Percentiles rank a stretch among this genome's conserved stretches.
Conservation (phyloP, 2,329 filamentous ascomycete genomes). For the Septoria linicola region DNA sequence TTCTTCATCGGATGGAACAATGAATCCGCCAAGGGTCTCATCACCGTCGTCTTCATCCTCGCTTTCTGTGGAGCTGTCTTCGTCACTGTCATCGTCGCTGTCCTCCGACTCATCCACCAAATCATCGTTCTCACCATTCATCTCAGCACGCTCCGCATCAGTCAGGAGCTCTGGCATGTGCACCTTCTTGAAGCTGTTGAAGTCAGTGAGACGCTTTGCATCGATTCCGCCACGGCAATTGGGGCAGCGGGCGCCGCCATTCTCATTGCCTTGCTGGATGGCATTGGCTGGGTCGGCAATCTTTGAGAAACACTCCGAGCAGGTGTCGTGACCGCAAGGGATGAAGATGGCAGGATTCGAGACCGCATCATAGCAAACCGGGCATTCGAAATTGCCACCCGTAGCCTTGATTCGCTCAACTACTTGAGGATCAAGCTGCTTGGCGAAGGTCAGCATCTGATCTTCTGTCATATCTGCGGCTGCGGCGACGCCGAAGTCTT, state of each 20-base stretch:
- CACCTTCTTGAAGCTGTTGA: conserved; percentile 69
- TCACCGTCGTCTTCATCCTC: conserved; percentile 38
- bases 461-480: conserved; percentile 51
- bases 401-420: conserved; percentile 63
- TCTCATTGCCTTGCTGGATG: conserved; percentile 62
- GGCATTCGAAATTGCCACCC: conserved; percentile 68
- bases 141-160: conserved; percentile 35
- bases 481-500: conserved; percentile 60
- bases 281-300: conserved; percentile 62
- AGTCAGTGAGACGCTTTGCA: conserved; percentile 69
- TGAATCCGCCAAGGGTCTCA: conserved; percentile 51
- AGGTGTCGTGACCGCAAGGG: conserved; percentile 80
- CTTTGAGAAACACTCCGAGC: conserved; percentile 70
- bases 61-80: conserved; percentile 47
- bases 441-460: conserved; percentile 63
- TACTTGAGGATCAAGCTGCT: conserved; percentile 58
- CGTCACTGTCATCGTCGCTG: conserved; percentile 40
- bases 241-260: conserved; percentile 64
- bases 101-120: conserved; percentile 39
- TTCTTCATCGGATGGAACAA: conserved; percentile 50
- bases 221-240: conserved; percentile 70
- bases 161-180: conserved; percentile 59
- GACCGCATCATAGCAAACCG: conserved; percentile 75
- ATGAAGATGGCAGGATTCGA: conserved; percentile 74
- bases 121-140: conserved; percentile 30